Conservation (phyloP, 2,329 filamentous ascomycete species). For the Nemania abortiva region DNA sequence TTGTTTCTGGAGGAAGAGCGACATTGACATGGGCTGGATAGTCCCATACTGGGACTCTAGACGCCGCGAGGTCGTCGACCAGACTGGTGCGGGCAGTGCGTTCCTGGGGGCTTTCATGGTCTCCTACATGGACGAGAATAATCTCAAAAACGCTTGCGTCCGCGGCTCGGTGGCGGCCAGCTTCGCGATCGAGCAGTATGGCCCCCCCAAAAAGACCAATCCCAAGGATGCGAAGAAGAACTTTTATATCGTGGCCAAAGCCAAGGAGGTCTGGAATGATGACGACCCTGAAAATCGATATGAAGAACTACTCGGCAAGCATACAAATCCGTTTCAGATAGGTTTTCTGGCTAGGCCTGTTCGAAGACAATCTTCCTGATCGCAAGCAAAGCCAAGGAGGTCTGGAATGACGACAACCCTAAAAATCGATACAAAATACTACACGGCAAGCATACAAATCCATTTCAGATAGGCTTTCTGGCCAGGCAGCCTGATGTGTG, state of each 20-base stretch:
- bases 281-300: background rate
- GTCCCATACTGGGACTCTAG: background rate
- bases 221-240: too few species aligned
- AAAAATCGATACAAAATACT: too few species aligned
- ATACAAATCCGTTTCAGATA: too few species aligned
- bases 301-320: too few species aligned
- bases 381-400: too few species aligned
- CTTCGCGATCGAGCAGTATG: conserved; percentile 27
- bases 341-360: too few species aligned
- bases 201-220: too few species aligned
- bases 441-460: too few species aligned
- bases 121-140: background rate
- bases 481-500: too few species aligned
- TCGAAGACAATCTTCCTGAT: too few species aligned
- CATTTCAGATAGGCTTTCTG: too few species aligned
- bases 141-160: background rate
- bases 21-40: conserved; percentile 6
- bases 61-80: background rate
- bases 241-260: too few species aligned
- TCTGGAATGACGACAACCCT: conserved; percentile 4
- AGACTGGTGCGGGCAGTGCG: conserved; percentile 21
- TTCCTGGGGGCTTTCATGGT: conserved; percentile 29
- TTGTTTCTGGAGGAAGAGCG: background rate
- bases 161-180: conserved; percentile 19
- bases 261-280: conserved; percentile 4